phyloP scores from a whole-genome alignment of 2,329 filamentous ascomycete genomes.

The Orbilia ellipsospora region DNA sequence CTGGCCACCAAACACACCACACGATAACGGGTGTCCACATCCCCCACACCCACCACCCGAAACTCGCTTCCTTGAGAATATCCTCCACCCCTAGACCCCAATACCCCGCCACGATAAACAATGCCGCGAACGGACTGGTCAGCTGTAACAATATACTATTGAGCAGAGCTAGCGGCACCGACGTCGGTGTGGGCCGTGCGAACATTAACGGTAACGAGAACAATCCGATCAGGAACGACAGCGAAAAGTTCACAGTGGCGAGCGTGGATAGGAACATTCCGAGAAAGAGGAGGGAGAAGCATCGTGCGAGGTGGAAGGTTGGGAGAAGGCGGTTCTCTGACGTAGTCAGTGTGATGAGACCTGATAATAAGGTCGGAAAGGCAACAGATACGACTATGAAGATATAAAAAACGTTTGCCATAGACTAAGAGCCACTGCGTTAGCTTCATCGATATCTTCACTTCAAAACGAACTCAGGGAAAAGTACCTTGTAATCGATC shows the following conservation, averaged over 20 bases:
- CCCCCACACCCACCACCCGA: constrained; percentile 89
- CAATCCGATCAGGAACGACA: constrained; percentile 85
- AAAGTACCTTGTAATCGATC: constrained; percentile 70
- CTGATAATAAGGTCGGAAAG: constrained; percentile 70
- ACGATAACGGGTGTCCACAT: constrained; percentile 88
- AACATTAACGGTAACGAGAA: constrained; percentile 84
- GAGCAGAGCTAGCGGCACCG: constrained; percentile 61
- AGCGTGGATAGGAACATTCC: constrained; percentile 92
- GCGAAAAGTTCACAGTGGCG: constrained; percentile 94
- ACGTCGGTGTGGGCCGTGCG: constrained; percentile 66
- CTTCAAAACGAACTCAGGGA: neutral
- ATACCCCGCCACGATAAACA: constrained; percentile 67
- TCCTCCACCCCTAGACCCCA: constrained; percentile 67
- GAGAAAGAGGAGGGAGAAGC: constrained; percentile 89
- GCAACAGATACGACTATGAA: constrained; percentile 70
- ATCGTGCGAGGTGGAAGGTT: constrained; percentile 82
- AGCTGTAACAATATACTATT: constrained; percentile 69
- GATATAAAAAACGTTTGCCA: constrained; percentile 70
- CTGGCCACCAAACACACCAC: constrained; percentile 97
- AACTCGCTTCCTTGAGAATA: constrained; percentile 78
- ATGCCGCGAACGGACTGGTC: constrained; percentile 71
- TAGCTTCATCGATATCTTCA: constrained; percentile 38
- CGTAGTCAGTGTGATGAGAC: constrained; percentile 65
- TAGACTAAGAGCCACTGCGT: constrained; percentile 65
- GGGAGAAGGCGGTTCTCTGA: constrained; percentile 69